These are phyloP conservation scores for Chlorophyllum brunneum DNA, from an alignment of 768 basidiomycete species.

Conservation along the genomic window DNA sequence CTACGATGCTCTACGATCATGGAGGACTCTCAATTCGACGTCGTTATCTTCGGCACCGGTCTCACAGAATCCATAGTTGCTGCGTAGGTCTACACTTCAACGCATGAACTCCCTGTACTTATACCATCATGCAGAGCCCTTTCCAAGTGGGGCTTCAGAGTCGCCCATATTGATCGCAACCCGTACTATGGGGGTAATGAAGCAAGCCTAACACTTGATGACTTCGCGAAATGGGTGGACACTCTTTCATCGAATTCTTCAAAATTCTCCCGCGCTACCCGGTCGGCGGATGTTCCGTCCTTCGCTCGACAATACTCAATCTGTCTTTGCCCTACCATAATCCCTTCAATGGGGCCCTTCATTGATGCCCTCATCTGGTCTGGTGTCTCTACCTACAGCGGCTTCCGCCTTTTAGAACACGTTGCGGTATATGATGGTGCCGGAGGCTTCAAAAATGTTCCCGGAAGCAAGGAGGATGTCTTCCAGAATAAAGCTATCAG, in stretches of 20 bases:
- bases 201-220: conserved; percentile 79
- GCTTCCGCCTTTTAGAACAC: conserved; percentile 77
- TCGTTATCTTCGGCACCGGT: conserved; percentile 72
- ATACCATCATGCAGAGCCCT: conserved; percentile 57
- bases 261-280: conserved; percentile 40
- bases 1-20: conserved; percentile 17
- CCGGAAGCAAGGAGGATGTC: conserved; percentile 87
- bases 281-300: conserved; percentile 38
- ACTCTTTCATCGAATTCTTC: conserved; percentile 19
- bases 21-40: conserved; percentile 54
- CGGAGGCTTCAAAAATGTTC: conserved; percentile 58
- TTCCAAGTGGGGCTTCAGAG: conserved; percentile 81
- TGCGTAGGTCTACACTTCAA: conserved; percentile 56
- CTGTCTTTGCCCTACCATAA: conserved; percentile 78
- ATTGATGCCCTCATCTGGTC: conserved; percentile 78
- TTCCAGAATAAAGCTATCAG: conserved; percentile 80
- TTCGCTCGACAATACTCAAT: conserved; percentile 78
- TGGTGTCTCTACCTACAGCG: conserved; percentile 88
- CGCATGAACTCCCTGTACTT: neutral
- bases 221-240: conserved; percentile 71
- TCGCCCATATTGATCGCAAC: conserved; percentile 85
- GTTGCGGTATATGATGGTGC: conserved; percentile 54
- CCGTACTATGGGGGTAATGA: conserved; percentile 82
- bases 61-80: conserved; percentile 83
- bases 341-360: conserved; percentile 74